Conservation (phyloP, 176 grass and related monocot species). For the Oryza rufipogon region DNA sequence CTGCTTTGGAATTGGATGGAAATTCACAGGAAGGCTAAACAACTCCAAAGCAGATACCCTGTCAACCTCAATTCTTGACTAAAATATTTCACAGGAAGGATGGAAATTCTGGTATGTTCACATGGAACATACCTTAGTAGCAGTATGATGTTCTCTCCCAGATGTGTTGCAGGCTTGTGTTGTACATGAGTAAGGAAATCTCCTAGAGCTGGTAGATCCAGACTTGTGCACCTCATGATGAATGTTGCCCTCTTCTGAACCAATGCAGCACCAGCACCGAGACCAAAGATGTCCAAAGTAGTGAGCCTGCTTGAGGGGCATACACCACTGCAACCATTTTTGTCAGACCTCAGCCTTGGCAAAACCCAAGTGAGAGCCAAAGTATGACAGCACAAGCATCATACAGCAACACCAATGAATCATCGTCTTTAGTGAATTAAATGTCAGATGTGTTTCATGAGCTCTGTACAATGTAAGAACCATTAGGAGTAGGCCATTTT, state of each 20-base stretch:
- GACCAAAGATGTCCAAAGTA: constrained; percentile 82
- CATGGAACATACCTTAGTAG: constrained; percentile 30
- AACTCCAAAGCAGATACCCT: too few relatives aligned
- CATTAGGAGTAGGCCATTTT: constrained; percentile 7
- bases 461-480: constrained; percentile 37
- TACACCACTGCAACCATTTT: constrained; percentile 57
- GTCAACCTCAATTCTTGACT: too few relatives aligned
- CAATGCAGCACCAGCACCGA: constrained; percentile 78
- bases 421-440: constrained; percentile 15
- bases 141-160: constrained; percentile 31
- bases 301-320: constrained; percentile 84
- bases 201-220: constrained; percentile 87
- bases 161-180: constrained; percentile 70
- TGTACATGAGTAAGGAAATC: constrained; percentile 69
- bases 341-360: constrained; percentile 65
- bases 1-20: too few relatives aligned
- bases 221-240: constrained; percentile 69
- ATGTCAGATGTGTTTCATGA: constrained; percentile 23
- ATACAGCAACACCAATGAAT: constrained; percentile 37
- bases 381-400: constrained; percentile 51
- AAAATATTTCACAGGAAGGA: too few relatives aligned
- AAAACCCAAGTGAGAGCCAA: constrained; percentile 51
- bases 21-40: too few relatives aligned
- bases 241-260: constrained; percentile 82
- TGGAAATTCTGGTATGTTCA: neutral